Percentiles rank a stretch among this genome's conserved stretches.
Conservation (phyloP, 176 grass and related monocot species). For the Carex scoparia region DNA sequence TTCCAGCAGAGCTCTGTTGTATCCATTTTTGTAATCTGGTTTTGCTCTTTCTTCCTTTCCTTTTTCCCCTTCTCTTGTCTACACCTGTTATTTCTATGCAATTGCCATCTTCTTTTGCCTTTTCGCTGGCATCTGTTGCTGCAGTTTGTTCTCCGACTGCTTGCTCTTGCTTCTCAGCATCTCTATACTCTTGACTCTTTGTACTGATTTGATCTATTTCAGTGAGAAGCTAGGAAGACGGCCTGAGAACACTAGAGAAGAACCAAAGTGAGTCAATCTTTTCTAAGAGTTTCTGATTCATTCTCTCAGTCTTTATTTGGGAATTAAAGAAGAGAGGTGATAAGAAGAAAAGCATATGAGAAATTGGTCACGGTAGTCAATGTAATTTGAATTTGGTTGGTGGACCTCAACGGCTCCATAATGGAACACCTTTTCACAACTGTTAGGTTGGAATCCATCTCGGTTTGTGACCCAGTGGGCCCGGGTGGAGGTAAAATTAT, state of each 20-base stretch:
- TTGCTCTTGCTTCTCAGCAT: not conserved
- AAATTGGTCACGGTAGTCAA: not conserved
- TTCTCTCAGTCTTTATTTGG: conserved; percentile 21
- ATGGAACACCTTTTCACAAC: conserved; percentile 34
- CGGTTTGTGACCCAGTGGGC: not conserved
- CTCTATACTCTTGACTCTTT: not conserved
- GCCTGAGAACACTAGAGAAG: conserved; percentile 39
- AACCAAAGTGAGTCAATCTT: conserved; percentile 49
- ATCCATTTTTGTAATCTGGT: not conserved
- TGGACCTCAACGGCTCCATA: conserved; percentile 17
- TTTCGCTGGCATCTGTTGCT: too few relatives aligned
- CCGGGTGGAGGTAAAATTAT: not conserved
- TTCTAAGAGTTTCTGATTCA: conserved; percentile 13
- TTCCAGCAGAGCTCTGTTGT: not conserved
- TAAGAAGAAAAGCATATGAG: not conserved
- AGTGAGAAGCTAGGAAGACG: conserved; percentile 3
- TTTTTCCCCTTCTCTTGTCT: not conserved
- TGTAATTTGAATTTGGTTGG: conserved; percentile 29
- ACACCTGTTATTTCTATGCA: not conserved
- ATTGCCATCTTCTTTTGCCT: not conserved
- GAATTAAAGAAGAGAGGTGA: not conserved
- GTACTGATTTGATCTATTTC: not conserved
- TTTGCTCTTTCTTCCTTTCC: not conserved
- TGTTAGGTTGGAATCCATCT: conserved; percentile 12
- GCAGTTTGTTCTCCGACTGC: not conserved